Evolutionary conservation across 1,139 yeast species (phyloP).

Genomic region (Zygotorulaspora mrakii): DNA sequence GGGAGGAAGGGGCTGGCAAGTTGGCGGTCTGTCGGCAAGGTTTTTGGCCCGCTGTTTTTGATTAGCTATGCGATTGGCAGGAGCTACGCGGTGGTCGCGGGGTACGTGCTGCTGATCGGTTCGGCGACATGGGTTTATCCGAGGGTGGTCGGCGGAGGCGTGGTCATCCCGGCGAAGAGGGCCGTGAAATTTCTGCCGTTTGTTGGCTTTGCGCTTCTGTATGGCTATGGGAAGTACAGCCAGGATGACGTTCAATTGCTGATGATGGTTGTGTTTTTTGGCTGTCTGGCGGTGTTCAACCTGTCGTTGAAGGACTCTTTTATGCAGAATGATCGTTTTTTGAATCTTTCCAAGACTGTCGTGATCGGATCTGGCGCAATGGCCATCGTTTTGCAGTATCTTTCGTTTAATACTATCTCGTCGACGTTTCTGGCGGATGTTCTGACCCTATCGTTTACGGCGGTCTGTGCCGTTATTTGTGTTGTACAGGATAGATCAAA

Average conservation of each 20-base stretch:
- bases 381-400: conserved; percentile 35
- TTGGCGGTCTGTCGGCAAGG: conserved; percentile 9
- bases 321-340: conserved; percentile 13
- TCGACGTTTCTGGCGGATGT: conserved; percentile 17
- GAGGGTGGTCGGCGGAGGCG: conserved; percentile 1
- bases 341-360: conserved; percentile 4
- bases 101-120: too few species aligned
- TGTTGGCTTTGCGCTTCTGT: conserved; percentile 9
- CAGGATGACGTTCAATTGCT: conserved; percentile 21
- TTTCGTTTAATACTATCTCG: conserved; percentile 33
- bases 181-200: conserved; percentile 12
- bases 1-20: conserved; percentile 7
- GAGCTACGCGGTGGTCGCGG: conserved; percentile 6
- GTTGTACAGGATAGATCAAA: too few species aligned
- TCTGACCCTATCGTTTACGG: conserved; percentile 22
- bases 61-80: conserved; percentile 10
- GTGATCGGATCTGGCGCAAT: conserved; percentile 23
- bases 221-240: conserved; percentile 9
- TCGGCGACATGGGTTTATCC: conserved; percentile 5
- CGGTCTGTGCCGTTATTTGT: conserved; percentile 12
- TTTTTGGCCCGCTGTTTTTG: conserved; percentile 14
- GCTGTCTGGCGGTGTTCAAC: conserved; percentile 27
- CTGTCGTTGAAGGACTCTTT: conserved; percentile 31
- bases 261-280: conserved; percentile 28
- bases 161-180: conserved; percentile 2